Base-by-base conservation (phyloP, 768 basidiomycete species). In the Strobilomyces dryophilus region DNA sequence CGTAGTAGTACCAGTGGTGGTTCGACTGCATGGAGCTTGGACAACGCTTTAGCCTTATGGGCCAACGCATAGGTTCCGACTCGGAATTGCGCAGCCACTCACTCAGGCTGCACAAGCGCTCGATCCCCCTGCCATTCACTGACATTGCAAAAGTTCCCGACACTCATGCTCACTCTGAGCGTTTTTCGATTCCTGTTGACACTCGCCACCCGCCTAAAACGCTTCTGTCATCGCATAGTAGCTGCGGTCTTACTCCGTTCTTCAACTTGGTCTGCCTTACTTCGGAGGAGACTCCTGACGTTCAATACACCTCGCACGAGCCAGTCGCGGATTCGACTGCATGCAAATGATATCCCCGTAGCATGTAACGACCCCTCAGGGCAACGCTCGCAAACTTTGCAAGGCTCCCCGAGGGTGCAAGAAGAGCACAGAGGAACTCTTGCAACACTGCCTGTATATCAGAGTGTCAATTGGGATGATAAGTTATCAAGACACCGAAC, bases 221-320 rank as follows among this genome's bases (percentile, higher is more conserved):
- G 37, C 26, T n/a, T 59, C 9, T 44, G 27, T 26, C 41, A 35
- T 26, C 26, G 45, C 20, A 29, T 63, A 42, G 27, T 15, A 10
- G 32, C 44, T 14, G 27, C 29, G 8, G 29, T 24, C 29, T 29
- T 18, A 10, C 18, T 63, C 49, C 32, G 24, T 34, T 21, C 36
- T 15, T 24, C 24, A 24, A 24, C 24, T 24, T 31, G 36, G 32
- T 29, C 42, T 14, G 18, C 46, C n/a, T 55, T 44, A 8, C 5
- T 62, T n/a, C 51, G 49, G 52, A 49, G n/a, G 15, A 37, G 35
- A 3, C 36, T 63, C 29, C 31, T 46, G 18, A 4, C 34, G 3
- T 26, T 45, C 29, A 9, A 29, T 29, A 6, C 36, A 26, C 12
- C 15, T 35, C 17, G 26, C 35, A 14, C 34, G 3, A 17, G 11